phyloP scores from a whole-genome alignment of 192 early-diverging fungal genomes.

The Mortierella claussenii region DNA sequence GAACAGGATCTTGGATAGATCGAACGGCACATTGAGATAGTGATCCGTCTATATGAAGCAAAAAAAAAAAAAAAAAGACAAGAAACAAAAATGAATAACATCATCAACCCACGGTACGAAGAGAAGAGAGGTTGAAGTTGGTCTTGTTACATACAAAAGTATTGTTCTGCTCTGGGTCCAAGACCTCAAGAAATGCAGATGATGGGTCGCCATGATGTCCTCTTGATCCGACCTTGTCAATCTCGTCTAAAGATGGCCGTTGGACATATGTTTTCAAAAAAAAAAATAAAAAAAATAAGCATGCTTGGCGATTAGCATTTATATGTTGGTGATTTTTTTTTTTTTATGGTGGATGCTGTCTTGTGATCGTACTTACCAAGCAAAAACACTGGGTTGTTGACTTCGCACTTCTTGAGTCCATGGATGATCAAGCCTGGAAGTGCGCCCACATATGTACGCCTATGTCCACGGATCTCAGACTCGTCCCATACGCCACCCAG shows the following conservation, averaged over 20 bases:
- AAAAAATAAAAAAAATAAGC: too few species aligned
- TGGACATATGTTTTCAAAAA: neutral
- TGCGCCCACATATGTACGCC: slow-evolving; percentile 89
- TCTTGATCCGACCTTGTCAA: slow-evolving; percentile 82
- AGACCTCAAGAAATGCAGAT: slow-evolving; percentile 82
- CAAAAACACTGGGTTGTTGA: slow-evolving; percentile 83
- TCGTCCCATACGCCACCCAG: slow-evolving; percentile 89
- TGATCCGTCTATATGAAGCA: slow-evolving; percentile 66
- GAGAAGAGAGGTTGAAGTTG: too few species aligned
- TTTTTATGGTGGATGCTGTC: too few species aligned
- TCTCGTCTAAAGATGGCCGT: slow-evolving; percentile 67
- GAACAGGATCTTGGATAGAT: slow-evolving; percentile 77
- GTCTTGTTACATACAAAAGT: slow-evolving; percentile 61
- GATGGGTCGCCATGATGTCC: slow-evolving; percentile 77
- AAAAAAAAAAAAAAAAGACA: neutral
- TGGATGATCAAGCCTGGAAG: slow-evolving; percentile 85
- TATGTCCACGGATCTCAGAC: slow-evolving; percentile 89
- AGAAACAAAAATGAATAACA: too few species aligned
- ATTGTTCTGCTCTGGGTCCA: slow-evolving; percentile 90
- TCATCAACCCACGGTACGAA: too few species aligned
- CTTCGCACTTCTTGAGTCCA: slow-evolving; percentile 71
- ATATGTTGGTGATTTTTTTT: too few species aligned
- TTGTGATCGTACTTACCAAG: slow-evolving; percentile 65
- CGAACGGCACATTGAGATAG: slow-evolving; percentile 77
- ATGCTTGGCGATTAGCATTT: too few species aligned